These are phyloP conservation scores for Erysimum cheiri DNA, from an alignment of 441 rosid genomes.

Conservation along the genomic window DNA sequence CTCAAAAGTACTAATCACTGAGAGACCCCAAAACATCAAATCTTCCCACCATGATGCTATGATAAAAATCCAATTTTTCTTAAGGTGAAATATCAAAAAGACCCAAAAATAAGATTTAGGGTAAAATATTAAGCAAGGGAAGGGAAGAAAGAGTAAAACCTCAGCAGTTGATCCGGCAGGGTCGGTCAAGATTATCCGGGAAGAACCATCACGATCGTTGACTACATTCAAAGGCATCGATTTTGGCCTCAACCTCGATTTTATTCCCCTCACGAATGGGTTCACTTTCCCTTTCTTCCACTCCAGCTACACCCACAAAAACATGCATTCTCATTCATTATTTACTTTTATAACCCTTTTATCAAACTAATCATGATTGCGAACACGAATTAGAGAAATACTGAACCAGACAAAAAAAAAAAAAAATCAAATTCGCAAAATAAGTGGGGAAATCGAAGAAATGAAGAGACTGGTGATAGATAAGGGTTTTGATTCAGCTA, in stretches of 20 bases:
- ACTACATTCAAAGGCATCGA: conserved; percentile 71
- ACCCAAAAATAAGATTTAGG: not conserved
- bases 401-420: not conserved
- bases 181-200: conserved; percentile 68
- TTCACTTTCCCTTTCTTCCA: conserved; percentile 56
- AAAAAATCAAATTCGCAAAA: conserved; percentile 1
- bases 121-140: not conserved
- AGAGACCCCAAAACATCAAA: not conserved
- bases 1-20: no score
- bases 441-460: not conserved
- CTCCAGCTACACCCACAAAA: conserved; percentile 54
- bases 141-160: conserved; percentile 47
- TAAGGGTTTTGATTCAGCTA: conserved; percentile 15
- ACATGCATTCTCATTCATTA: conserved; percentile 25
- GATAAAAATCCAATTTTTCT: not conserved
- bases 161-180: conserved; percentile 82
- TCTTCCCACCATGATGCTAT: not conserved
- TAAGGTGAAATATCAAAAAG: not conserved
- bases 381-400: not conserved
- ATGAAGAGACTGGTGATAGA: not conserved
- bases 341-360: not conserved
- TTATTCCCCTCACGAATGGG: conserved; percentile 42
- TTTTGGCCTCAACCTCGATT: conserved; percentile 40
- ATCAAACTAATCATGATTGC: not conserved
- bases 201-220: conserved; percentile 70